A percentile compares a stretch with the other conserved stretches of the same genome.
Evolutionary conservation across 2,329 filamentous ascomycete genomes (phyloP).

Genomic region (Nigrograna mackinnonii): DNA sequence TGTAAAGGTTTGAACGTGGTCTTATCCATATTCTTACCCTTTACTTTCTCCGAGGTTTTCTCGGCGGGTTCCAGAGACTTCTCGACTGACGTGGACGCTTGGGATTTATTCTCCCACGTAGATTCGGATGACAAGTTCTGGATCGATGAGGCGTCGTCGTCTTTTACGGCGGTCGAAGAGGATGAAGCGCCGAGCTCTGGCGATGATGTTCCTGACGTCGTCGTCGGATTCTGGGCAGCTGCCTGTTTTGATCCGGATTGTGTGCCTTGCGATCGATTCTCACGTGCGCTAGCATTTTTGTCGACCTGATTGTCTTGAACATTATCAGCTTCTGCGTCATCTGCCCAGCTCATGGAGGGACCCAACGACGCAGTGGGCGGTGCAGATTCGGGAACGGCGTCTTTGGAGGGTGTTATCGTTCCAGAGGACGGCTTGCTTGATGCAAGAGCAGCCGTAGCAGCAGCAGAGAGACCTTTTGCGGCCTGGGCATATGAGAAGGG

Average conservation of each 20-base stretch:
- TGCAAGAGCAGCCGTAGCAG: conserved; percentile 47
- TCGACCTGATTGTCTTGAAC: conserved; percentile 31
- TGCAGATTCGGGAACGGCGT: conserved; percentile 27
- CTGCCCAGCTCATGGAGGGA: conserved; percentile 46
- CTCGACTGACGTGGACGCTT: conserved; percentile 67
- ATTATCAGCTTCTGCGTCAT: conserved; percentile 54
- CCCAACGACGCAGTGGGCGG: conserved; percentile 30
- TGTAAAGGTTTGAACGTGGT: conserved; percentile 64
- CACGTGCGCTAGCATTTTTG: conserved; percentile 24
- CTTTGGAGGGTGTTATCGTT: conserved; percentile 45
- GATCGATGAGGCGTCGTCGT: conserved; percentile 64
- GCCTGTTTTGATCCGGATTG: conserved; percentile 22
- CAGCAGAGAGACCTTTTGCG: conserved; percentile 73
- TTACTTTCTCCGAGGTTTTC: conserved; percentile 59
- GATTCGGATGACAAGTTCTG: conserved; percentile 68
- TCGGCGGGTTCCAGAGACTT: conserved; percentile 58
- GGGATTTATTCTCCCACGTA: conserved; percentile 68
- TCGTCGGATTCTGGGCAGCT: conserved; percentile 11
- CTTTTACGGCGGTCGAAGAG: conserved; percentile 58
- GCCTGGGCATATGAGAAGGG: conserved; percentile 95
- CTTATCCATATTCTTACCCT: conserved; percentile 48
- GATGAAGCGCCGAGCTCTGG: conserved; percentile 59
- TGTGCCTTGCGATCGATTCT: conserved; percentile 18
- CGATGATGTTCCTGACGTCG: conserved; percentile 46
- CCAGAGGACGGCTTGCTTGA: conserved; percentile 51